These are phyloP conservation scores for Pseudocercospora fuligena DNA, from an alignment of 2,329 filamentous ascomycete species.

Conservation along the genomic window DNA sequence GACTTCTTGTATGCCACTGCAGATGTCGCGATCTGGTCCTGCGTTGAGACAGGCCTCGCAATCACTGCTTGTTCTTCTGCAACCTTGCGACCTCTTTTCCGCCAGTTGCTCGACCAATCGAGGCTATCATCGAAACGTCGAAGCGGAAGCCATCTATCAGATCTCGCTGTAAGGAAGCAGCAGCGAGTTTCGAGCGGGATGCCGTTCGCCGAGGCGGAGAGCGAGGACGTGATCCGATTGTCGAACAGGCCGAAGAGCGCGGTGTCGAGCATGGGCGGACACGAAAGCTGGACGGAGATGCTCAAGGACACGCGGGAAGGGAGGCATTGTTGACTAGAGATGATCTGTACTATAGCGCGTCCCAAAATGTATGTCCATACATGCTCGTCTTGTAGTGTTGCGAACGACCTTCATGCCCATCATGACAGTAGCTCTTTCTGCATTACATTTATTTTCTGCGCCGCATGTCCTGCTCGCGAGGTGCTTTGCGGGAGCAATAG, in stretches of 20 bases:
- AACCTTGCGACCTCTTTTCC: slow-evolving; percentile 22
- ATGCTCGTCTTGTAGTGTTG: neutral
- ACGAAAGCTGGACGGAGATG: neutral
- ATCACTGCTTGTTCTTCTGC: slow-evolving; percentile 25
- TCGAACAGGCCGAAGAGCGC: neutral
- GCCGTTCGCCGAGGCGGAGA: neutral
- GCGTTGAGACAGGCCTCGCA: slow-evolving; percentile 23
- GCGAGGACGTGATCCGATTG: neutral
- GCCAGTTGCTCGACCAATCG: slow-evolving; percentile 12
- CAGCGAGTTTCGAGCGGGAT: neutral
- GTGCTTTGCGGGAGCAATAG: no score
- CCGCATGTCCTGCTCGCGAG: no score
- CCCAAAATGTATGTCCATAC: neutral
- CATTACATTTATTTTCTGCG: neutral
- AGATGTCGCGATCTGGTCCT: slow-evolving; percentile 28
- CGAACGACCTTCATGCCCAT: neutral
- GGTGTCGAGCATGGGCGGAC: neutral
- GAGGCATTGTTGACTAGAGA: neutral
- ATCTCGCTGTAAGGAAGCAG: neutral
- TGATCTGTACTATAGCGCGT: neutral
- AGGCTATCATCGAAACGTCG: neutral
- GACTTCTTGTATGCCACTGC: slow-evolving; percentile 25
- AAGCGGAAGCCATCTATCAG: neutral
- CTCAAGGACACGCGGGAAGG: neutral
- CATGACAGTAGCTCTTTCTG: neutral